Percentiles rank a stretch among this genome's conserved stretches.
These are phyloP conservation scores for Plectosphaerella sp. DNA, from an alignment of 2,329 filamentous ascomycete genomes.

Conservation along the genomic window DNA sequence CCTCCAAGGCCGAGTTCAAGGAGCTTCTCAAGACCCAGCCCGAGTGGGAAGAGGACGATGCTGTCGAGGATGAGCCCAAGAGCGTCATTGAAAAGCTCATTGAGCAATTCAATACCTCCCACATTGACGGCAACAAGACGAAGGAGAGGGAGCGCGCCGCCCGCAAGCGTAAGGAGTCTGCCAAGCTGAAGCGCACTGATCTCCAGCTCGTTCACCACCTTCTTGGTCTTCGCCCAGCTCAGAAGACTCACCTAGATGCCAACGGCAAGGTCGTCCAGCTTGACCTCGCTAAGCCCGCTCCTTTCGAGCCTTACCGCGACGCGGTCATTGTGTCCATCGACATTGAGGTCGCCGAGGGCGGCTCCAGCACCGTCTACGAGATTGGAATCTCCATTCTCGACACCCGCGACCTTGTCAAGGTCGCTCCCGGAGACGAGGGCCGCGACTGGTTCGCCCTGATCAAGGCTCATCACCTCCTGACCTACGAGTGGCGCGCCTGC, in stretches of 20 bases:
- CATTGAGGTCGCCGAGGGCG: conserved; percentile 72
- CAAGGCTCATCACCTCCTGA: conserved; percentile 68
- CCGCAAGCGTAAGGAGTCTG: conserved; percentile 1
- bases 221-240: conserved; percentile 8
- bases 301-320: conserved; percentile 1
- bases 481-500: conserved; percentile 62
- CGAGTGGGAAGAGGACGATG: conserved; percentile 7
- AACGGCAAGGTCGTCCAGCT: conserved; percentile 3
- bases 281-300: conserved; percentile 1
- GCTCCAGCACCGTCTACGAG: conserved; percentile 69
- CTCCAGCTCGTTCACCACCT: conserved; percentile 9
- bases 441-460: conserved; percentile 65
- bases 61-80: conserved; percentile 18
- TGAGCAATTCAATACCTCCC: background rate
- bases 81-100: background rate
- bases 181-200: conserved; percentile 1
- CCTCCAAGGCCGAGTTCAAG: conserved; percentile 7
- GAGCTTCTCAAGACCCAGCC: conserved; percentile 4
- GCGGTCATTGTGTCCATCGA: conserved; percentile 73
- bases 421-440: conserved; percentile 58
- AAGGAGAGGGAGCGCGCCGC: conserved; percentile 7
- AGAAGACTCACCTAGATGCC: background rate
- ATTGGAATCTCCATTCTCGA: conserved; percentile 81
- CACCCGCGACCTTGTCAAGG: conserved; percentile 47
- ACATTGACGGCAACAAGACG: background rate